These are phyloP conservation scores for Xylariaceae sp. DNA, from an alignment of 2,329 filamentous ascomycete genomes.

Conservation along the genomic window DNA sequence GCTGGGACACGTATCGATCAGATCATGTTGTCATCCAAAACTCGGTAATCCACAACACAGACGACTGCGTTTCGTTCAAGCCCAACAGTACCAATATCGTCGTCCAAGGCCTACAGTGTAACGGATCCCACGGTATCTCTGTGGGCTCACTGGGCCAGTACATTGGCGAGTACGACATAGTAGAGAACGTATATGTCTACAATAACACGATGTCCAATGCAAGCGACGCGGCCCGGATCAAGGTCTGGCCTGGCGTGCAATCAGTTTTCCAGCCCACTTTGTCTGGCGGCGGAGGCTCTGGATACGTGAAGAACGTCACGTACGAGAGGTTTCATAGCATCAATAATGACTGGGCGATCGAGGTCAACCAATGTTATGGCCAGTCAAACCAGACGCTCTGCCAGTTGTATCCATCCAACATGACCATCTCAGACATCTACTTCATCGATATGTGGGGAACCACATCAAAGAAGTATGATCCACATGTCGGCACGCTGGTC, in stretches of 20 bases:
- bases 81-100: constrained; percentile 73
- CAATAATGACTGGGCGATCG: constrained; percentile 70
- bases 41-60: constrained; percentile 67
- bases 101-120: constrained; percentile 70
- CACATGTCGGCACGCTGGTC: constrained; percentile 52
- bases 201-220: constrained; percentile 65
- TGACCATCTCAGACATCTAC: constrained; percentile 62
- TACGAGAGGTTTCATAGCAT: constrained; percentile 65
- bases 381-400: constrained; percentile 43
- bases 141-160: constrained; percentile 77
- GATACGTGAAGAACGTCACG: constrained; percentile 69
- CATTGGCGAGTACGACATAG: constrained; percentile 65
- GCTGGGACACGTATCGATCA: constrained; percentile 68
- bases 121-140: constrained; percentile 73
- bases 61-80: constrained; percentile 77
- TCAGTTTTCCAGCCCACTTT: constrained; percentile 64
- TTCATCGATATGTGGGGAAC: constrained; percentile 63
- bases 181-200: constrained; percentile 71
- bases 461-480: constrained; percentile 52
- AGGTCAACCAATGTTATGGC: constrained; percentile 70
- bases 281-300: constrained; percentile 66
- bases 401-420: constrained; percentile 44
- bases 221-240: constrained; percentile 72
- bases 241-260: constrained; percentile 70
- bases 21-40: constrained; percentile 70